These are phyloP conservation scores for Chrysoporthe austroafricana DNA, from an alignment of 2,329 filamentous ascomycete genomes.

Conservation along the genomic window DNA sequence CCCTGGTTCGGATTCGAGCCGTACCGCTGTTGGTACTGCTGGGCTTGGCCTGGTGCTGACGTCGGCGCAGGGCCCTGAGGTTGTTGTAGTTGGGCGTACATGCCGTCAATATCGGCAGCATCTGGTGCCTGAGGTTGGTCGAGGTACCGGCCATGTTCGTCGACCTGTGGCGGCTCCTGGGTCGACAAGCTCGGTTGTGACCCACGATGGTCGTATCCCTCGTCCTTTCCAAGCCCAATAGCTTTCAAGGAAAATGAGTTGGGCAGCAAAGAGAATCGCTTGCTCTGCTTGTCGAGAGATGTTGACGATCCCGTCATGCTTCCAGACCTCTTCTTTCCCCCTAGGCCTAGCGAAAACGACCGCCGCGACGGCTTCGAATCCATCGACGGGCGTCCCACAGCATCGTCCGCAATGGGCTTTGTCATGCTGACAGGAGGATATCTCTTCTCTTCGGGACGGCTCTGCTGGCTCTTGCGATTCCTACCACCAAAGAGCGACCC, in stretches of 20 bases:
- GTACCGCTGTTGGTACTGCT: conserved; percentile 48
- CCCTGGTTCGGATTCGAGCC: conserved; percentile 44
- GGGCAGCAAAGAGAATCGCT: conserved; percentile 74
- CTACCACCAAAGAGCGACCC: conserved; percentile 78
- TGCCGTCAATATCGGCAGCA: conserved; percentile 37
- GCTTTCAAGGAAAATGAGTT: conserved; percentile 66
- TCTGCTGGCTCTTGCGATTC: conserved; percentile 50
- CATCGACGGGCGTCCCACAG: conserved; percentile 62
- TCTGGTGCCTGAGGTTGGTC: conserved; percentile 36
- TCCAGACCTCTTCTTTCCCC: conserved; percentile 72
- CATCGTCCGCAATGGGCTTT: conserved; percentile 65
- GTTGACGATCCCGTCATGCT: conserved; percentile 63
- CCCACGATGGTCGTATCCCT: conserved; percentile 49
- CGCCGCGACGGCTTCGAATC: conserved; percentile 70
- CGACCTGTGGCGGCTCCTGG: conserved; percentile 49
- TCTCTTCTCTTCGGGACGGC: conserved; percentile 64
- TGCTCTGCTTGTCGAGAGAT: conserved; percentile 60
- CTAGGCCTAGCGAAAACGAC: conserved; percentile 71
- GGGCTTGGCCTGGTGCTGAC: conserved; percentile 38
- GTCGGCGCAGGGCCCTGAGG: conserved; percentile 31
- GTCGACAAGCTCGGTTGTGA: conserved; percentile 59
- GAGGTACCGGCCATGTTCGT: conserved; percentile 43
- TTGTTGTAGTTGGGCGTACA: conserved; percentile 39
- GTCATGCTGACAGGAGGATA: conserved; percentile 95
- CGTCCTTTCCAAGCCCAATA: conserved; percentile 63